Conservation (phyloP, 352 stramenopile genomes). For the Pythium scleroteichum region DNA sequence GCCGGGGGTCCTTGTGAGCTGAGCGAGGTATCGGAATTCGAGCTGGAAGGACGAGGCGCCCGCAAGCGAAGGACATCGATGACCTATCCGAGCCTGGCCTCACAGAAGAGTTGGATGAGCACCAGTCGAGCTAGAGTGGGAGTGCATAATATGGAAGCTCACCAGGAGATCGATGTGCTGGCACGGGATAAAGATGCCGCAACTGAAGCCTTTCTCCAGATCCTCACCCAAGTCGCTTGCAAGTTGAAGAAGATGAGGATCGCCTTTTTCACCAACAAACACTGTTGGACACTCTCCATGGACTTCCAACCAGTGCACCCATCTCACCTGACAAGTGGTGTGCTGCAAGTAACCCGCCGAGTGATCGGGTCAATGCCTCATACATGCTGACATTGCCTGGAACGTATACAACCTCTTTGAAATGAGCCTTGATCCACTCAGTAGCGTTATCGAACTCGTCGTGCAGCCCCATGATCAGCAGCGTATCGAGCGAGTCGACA, state of each 20-base stretch:
- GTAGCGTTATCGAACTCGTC: constrained; percentile 66
- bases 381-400: constrained; percentile 53
- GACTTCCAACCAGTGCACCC: background rate
- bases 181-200: constrained; percentile 37
- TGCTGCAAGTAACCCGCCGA: constrained; percentile 57
- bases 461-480: constrained; percentile 61
- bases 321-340: constrained; percentile 48
- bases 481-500: constrained; percentile 69
- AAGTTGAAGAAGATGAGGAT: constrained; percentile 48
- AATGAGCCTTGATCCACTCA: constrained; percentile 49
- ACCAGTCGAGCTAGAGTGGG: no score
- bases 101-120: background rate
- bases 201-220: constrained; percentile 41
- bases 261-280: constrained; percentile 17
- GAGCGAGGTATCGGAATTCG: constrained; percentile 58
- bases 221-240: constrained; percentile 36
- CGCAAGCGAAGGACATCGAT: constrained; percentile 36
- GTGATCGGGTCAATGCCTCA: constrained; percentile 58
- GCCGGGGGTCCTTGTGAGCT: constrained; percentile 34
- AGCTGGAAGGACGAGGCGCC: constrained; percentile 64
- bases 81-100: constrained; percentile 15
- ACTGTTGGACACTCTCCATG: background rate
- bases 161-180: constrained; percentile 44
- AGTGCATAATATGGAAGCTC: background rate
- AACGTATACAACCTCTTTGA: constrained; percentile 38